These are phyloP conservation scores for Nannochloropsis oceanica DNA, from an alignment of 108 stramenopile genomes.

Conservation along the genomic window DNA sequence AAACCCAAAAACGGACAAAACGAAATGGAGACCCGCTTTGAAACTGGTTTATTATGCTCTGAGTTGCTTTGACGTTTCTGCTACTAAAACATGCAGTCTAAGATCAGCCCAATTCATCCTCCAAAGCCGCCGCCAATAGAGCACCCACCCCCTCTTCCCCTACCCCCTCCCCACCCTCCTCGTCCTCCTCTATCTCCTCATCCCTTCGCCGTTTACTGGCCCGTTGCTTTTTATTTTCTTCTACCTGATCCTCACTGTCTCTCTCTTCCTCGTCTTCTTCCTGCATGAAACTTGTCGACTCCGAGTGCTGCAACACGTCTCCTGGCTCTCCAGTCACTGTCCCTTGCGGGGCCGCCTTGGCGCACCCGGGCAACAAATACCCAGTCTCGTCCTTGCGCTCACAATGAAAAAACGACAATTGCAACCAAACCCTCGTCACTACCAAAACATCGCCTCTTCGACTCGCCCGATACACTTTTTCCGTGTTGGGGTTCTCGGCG, in stretches of 20 bases:
- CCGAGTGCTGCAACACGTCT: background rate
- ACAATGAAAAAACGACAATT: background rate
- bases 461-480: background rate
- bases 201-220: background rate
- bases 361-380: background rate
- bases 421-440: background rate
- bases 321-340: no score
- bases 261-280: background rate
- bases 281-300: background rate
- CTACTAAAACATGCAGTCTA: background rate
- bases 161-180: background rate
- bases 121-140: background rate
- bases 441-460: background rate
- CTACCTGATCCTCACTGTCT: background rate
- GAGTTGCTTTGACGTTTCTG: background rate
- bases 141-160: background rate
- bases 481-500: background rate
- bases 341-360: background rate
- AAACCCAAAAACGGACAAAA: no score
- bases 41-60: no score
- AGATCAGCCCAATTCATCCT: background rate
- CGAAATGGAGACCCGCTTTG: no score
- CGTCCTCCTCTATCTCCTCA: background rate
- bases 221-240: background rate
- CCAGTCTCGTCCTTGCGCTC: background rate